A percentile compares a stretch with the other conserved stretches of the same genome.
These are phyloP conservation scores for Antitrichia curtipendula DNA, from an alignment of 225 moss, liverwort and hornwort genomes.

Conservation along the genomic window DNA sequence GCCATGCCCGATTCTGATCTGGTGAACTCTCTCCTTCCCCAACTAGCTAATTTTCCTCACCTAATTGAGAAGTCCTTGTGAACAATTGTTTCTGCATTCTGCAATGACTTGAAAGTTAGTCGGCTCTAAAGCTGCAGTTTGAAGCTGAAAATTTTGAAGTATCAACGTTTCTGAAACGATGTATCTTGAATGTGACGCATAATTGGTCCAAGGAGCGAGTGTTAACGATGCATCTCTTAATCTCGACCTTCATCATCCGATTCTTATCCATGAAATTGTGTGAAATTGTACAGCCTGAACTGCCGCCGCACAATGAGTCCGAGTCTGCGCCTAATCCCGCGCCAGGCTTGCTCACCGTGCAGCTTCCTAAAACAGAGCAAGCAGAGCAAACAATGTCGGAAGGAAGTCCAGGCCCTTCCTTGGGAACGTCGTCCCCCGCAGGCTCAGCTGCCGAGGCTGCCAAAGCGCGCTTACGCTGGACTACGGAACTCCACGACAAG, in stretches of 20 bases:
- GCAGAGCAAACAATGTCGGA: neutral
- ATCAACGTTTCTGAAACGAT: neutral
- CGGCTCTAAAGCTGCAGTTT: neutral
- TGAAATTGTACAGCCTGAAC: neutral
- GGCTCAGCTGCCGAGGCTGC: neutral
- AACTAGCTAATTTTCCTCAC: neutral
- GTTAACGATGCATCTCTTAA: neutral
- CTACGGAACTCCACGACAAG: slow-evolving; percentile 61
- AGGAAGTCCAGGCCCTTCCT: neutral
- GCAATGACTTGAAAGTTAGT: neutral
- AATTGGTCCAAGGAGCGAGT: neutral
- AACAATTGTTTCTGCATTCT: neutral
- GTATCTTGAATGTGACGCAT: neutral
- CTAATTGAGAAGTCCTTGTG: neutral
- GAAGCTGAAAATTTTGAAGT: neutral
- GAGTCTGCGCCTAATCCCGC: neutral
- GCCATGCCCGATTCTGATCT: neutral
- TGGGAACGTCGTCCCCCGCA: neutral
- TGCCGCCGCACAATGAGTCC: neutral
- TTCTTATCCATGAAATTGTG: neutral
- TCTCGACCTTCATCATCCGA: neutral
- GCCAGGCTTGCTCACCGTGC: neutral
- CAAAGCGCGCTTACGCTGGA: slow-evolving; percentile 66
- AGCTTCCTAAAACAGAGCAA: neutral
- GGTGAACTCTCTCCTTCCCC: neutral